Evolutionary conservation across 2,329 filamentous ascomycete genomes (phyloP), one percentile per base, ranked within the genome.

Genomic region (Calonectria pseudoreteaudii): DNA sequence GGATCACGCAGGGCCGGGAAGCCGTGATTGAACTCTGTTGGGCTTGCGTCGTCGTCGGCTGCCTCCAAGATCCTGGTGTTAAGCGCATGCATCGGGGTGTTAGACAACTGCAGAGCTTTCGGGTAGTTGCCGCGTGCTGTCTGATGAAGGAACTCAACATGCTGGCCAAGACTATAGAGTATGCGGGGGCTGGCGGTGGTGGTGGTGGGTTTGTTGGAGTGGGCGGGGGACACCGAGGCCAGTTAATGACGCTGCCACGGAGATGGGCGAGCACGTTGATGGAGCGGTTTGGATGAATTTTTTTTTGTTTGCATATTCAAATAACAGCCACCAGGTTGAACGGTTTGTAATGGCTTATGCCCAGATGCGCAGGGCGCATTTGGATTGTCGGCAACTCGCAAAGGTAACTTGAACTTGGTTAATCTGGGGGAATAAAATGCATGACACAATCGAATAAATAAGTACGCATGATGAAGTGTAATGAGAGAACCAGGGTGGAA

Each of bases 121-220:
- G 81, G 31, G 80, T 86, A 1, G 80, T 86, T 56, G 84, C 85
- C 2, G 85, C 84, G 16, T 79, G 83, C 36, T 85, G 83, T 68
- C 76, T 86, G 34, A 11, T 80, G 41, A 80, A 78, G 49, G 79
- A 80, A 44, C 66, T 80, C 11, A 80, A 80, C 50, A 72, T 52
- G 41, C 62, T 77, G 18, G 69, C 67, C 38, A 69, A 31, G 34
- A 74, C 71, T 70, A 73, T 73, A 70, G 50, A 74, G 10, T 64
- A 47, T 13, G 6, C 68, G 13, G 56, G 52, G 34, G 68, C 74
- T 30, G 74, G 76, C 1, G 80, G 81, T 9, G 82, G 81, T 30
- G 74, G 76, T 1, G 80, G 81, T 9, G 82, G 81, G 0, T 81
- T 73, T 56, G 66, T 78, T 6, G 81, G 82, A 13, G 80, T 81